Evolutionary conservation across 169 alveolate genomes (phyloP).

Genomic region (Plasmodium vivax): DNA sequence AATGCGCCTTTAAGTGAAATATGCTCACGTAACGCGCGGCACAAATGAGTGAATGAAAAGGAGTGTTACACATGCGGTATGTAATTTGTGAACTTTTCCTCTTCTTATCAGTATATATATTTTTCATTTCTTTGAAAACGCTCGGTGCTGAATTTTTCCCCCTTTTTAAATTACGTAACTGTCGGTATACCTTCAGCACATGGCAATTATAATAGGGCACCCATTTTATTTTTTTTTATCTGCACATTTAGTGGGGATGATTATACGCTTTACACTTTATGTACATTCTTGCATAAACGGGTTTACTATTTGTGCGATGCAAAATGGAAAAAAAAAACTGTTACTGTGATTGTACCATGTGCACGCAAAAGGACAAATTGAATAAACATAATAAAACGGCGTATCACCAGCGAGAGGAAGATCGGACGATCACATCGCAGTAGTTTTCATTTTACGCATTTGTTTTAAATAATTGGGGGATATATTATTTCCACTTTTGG

Average conservation of each 20-base stretch:
- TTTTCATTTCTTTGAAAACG: background rate
- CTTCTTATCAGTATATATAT: background rate
- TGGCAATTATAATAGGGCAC: slow-evolving; percentile 3
- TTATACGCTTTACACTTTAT: background rate
- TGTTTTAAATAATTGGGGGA: background rate
- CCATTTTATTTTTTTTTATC: background rate
- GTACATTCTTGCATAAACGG: background rate
- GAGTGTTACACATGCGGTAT: background rate
- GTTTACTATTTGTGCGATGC: background rate
- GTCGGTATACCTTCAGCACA: background rate
- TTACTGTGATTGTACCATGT: background rate
- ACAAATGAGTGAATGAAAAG: background rate
- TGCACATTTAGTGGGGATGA: background rate
- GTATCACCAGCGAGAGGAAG: background rate
- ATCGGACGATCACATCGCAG: background rate
- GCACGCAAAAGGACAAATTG: background rate
- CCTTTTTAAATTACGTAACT: background rate
- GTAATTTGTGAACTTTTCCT: background rate
- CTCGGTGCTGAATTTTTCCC: background rate
- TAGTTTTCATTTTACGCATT: background rate
- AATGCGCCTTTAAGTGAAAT: background rate
- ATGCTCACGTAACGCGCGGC: background rate
- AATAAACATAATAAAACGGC: background rate
- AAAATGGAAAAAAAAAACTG: background rate
- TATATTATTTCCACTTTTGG: background rate